A percentile compares a stretch with the other conserved stretches of the same genome.
phyloP scores from a whole-genome alignment of 495 filamentous ascomycete genomes.

The Xylaria acuta region DNA sequence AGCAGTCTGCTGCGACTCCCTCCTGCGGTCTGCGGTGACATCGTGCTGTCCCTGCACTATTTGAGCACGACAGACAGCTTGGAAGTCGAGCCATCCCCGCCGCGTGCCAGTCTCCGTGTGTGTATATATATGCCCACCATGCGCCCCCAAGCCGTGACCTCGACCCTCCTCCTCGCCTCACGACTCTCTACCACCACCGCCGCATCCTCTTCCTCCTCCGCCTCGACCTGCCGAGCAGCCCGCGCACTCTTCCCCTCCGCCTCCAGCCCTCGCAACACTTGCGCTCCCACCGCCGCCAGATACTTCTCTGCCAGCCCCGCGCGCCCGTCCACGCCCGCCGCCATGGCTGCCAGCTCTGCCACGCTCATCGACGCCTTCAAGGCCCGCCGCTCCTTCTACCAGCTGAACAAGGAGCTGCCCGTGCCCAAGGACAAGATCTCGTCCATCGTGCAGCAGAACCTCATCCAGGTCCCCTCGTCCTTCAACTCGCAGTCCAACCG shows the following conservation, averaged over 20 bases:
- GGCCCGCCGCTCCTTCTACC: slow-evolving; percentile 65
- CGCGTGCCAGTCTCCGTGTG: background rate
- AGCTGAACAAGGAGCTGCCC: slow-evolving; percentile 61
- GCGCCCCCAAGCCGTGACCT: slow-evolving; percentile 39
- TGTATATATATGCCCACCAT: slow-evolving; percentile 38
- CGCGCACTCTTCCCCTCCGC: slow-evolving; percentile 19
- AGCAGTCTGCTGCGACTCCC: background rate
- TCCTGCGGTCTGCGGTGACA: background rate
- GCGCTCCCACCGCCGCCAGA: slow-evolving; percentile 26
- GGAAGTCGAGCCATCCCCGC: background rate
- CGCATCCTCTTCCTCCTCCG: too few relatives aligned
- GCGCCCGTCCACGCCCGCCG: slow-evolving; percentile 27
- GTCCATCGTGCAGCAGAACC: slow-evolving; percentile 59
- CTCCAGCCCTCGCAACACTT: slow-evolving; percentile 13
- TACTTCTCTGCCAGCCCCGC: slow-evolving; percentile 8
- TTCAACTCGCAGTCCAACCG: slow-evolving; percentile 74
- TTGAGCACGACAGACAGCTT: too few relatives aligned
- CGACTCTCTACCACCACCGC: slow-evolving; percentile 33
- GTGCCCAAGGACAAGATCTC: slow-evolving; percentile 60
- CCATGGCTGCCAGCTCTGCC: slow-evolving; percentile 32
- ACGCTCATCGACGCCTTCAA: slow-evolving; percentile 60
- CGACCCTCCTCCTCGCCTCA: slow-evolving; percentile 36
- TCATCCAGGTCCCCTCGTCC: slow-evolving; percentile 62
- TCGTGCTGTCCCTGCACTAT: background rate
- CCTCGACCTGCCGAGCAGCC: slow-evolving; percentile 24